A percentile compares a stretch with the other conserved stretches of the same genome.
Conservation (phyloP, 148 eudicot genomes). For the Rhododendron ferrugineum region DNA sequence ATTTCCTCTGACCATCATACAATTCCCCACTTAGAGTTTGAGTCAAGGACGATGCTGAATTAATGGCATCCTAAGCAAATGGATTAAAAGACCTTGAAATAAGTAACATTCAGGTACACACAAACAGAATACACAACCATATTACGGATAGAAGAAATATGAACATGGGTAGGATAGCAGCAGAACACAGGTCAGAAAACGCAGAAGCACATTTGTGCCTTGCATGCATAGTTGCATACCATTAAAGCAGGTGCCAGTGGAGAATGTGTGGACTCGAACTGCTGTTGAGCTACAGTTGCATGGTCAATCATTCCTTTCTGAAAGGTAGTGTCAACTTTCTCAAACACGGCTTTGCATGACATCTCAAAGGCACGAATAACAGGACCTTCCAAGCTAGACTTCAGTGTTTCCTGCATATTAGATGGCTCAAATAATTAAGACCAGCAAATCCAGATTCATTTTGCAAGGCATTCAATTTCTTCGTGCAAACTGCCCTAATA, state of each 20-base stretch:
- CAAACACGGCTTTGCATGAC: slow-evolving; percentile 91
- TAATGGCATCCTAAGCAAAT: slow-evolving; percentile 62
- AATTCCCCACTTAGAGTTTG: slow-evolving; percentile 70
- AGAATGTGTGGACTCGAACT: slow-evolving; percentile 69
- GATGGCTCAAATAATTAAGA: neutral
- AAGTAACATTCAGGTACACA: neutral
- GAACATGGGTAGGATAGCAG: neutral
- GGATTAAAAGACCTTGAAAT: neutral
- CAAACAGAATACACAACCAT: neutral
- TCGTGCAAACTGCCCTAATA: neutral
- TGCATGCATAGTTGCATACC: slow-evolving; percentile 31
- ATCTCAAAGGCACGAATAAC: slow-evolving; percentile 84
- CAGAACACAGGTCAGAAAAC: neutral
- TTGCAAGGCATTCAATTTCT: neutral
- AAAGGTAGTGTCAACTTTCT: slow-evolving; percentile 83
- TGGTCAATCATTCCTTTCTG: slow-evolving; percentile 87
- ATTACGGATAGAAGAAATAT: neutral
- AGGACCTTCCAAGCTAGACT: slow-evolving; percentile 66
- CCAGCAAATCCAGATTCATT: neutral
- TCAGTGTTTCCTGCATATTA: slow-evolving; percentile 68
- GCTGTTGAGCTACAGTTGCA: slow-evolving; percentile 52
- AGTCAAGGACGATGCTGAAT: slow-evolving; percentile 72
- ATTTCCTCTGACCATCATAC: slow-evolving; percentile 80
- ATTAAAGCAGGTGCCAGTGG: slow-evolving; percentile 67
- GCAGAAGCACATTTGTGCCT: neutral